Evolutionary conservation across 2,329 filamentous ascomycete genomes (phyloP).

Genomic region (Trichoderma gracile): DNA sequence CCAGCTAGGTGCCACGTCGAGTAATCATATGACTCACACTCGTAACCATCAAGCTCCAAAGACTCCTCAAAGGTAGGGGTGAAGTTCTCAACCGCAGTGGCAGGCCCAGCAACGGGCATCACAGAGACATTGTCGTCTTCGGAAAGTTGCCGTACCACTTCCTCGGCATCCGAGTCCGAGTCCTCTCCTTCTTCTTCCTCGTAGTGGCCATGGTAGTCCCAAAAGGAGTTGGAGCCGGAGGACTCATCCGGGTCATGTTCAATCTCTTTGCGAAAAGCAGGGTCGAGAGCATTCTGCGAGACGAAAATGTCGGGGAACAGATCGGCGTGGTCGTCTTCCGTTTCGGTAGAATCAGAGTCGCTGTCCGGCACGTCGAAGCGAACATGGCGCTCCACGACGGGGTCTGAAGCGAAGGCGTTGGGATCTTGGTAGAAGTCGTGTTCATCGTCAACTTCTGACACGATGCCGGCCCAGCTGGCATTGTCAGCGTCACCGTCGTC

Average conservation of each 20-base stretch:
- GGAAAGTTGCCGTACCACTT: conserved; percentile 40
- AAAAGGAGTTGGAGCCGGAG: conserved; percentile 60
- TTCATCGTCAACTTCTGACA: conserved; percentile 49
- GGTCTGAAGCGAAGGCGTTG: conserved; percentile 46
- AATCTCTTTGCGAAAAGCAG: conserved; percentile 70
- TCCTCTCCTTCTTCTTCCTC: conserved; percentile 35
- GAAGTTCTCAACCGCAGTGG: conserved; percentile 32
- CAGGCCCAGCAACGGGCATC: conserved; percentile 42
- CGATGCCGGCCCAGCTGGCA: conserved; percentile 58
- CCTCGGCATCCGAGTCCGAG: conserved; percentile 49
- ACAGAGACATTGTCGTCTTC: conserved; percentile 47
- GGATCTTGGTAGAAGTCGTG: conserved; percentile 47
- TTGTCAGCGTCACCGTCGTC: conserved; percentile 46
- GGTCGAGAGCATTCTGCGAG: conserved; percentile 71
- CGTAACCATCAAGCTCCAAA: conserved; percentile 57
- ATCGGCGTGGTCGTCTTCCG: conserved; percentile 61
- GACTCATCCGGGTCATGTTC: conserved; percentile 65
- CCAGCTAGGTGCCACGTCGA: conserved; percentile 21
- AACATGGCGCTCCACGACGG: conserved; percentile 61
- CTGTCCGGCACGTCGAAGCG: conserved; percentile 71
- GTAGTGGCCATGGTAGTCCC: conserved; percentile 60
- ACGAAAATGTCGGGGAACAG: conserved; percentile 79
- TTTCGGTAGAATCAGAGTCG: conserved; percentile 66
- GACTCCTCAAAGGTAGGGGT: conserved; percentile 38
- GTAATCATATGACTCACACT: conserved; percentile 53